These are phyloP conservation scores for Beauveria brongniartii DNA, from an alignment of 2,329 filamentous ascomycete species.

Conservation along the genomic window DNA sequence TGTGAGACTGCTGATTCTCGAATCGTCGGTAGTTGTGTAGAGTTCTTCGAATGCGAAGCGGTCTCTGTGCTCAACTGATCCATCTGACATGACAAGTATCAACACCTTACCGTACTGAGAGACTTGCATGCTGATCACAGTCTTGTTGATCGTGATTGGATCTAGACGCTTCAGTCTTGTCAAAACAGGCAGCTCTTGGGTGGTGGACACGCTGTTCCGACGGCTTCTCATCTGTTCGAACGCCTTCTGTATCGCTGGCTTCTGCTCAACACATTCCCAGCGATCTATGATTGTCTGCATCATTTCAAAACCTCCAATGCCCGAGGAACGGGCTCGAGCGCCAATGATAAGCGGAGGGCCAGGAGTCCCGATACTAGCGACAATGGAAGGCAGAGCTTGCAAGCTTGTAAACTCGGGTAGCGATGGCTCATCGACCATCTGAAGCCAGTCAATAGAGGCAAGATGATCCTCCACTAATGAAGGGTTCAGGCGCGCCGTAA, in stretches of 20 bases:
- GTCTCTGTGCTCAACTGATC: constrained; percentile 73
- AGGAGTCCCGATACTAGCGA: constrained; percentile 51
- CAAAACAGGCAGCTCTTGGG: constrained; percentile 21
- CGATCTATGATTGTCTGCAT: constrained; percentile 68
- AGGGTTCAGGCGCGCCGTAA: constrained; percentile 40
- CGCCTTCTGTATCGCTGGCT: constrained; percentile 61
- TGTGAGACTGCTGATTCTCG: constrained; percentile 59
- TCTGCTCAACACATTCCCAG: constrained; percentile 70
- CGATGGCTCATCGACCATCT: constrained; percentile 40
- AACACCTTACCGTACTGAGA: constrained; percentile 65
- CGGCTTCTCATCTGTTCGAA: constrained; percentile 67
- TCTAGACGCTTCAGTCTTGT: constrained; percentile 54
- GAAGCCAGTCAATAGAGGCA: constrained; percentile 50
- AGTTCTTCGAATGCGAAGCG: constrained; percentile 63
- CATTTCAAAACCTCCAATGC: constrained; percentile 50
- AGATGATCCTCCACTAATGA: constrained; percentile 47
- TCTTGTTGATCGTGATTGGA: constrained; percentile 62
- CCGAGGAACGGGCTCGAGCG: constrained; percentile 56
- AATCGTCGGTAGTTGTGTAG: constrained; percentile 54
- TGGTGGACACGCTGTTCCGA: constrained; percentile 41
- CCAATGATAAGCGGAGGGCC: constrained; percentile 59
- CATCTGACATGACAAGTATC: constrained; percentile 69
- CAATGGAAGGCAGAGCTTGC: constrained; percentile 60
- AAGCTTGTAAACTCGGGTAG: constrained; percentile 64
- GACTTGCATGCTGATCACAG: constrained; percentile 59